These are phyloP conservation scores for Avena eriantha DNA, from an alignment of 176 grass and related monocot genomes.

Conservation along the genomic window DNA sequence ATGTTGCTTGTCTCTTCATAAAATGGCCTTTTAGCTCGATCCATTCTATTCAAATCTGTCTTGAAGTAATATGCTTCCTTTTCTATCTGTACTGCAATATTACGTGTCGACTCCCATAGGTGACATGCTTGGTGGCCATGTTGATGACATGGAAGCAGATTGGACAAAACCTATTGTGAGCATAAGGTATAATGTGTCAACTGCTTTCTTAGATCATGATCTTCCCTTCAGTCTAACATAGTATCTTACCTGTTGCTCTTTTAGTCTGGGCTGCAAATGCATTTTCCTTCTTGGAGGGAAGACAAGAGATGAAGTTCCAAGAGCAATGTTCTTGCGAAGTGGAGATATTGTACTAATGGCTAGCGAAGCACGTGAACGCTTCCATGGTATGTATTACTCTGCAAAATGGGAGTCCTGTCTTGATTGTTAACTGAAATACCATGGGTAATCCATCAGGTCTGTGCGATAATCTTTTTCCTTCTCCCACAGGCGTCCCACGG, in stretches of 20 bases:
- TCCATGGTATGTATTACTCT: constrained; percentile 69
- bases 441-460: neutral
- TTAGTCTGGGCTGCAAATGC: constrained; percentile 84
- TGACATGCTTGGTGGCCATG: constrained; percentile 93
- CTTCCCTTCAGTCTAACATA: constrained; percentile 4
- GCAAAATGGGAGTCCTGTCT: neutral
- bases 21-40: neutral
- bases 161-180: constrained; percentile 95
- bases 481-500: constrained; percentile 53
- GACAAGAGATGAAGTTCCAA: constrained; percentile 76
- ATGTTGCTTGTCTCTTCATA: constrained; percentile 38
- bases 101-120: constrained; percentile 49
- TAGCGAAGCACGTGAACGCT: constrained; percentile 77
- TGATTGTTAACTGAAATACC: neutral
- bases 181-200: constrained; percentile 61
- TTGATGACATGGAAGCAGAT: constrained; percentile 98
- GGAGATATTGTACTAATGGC: constrained; percentile 90
- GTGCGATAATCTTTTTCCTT: constrained; percentile 18
- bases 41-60: neutral
- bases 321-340: constrained; percentile 74
- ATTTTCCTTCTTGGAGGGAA: constrained; percentile 91
- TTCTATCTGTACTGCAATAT: constrained; percentile 9
- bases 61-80: neutral
- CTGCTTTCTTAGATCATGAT: constrained; percentile 1
- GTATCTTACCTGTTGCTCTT: neutral